Base-by-base conservation (phyloP, 345 rosid genomes). In the Linum usitatissimum region DNA sequence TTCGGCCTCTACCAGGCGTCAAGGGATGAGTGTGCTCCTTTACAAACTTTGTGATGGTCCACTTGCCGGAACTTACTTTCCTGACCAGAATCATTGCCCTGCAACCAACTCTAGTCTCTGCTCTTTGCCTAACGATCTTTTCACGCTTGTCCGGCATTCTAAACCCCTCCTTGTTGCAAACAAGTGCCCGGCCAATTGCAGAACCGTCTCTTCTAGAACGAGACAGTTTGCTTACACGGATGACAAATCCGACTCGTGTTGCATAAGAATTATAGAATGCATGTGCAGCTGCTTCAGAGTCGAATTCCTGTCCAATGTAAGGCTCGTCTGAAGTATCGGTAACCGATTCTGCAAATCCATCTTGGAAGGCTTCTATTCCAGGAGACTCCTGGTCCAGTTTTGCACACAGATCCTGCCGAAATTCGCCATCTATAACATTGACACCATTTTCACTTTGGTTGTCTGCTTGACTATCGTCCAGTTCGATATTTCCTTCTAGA, bases 41-140 rank as follows among this genome's bases (percentile, higher is more conserved):
- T 53, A 81, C 89, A 72, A 84, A 86, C 77, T 88, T 94, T 9
- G 96, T 87, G 28, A 94, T 82, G 2, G 83, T 89, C 99, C 99
- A 94, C 74, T 86, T 88, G 45, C 96, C 97, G 15, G 96, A 84
- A 57, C 78, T 79, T n/a, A 83, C 84, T 83, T 86, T 94, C 65
- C 99, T 85, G 75, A 90, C 96, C 77, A 94, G 79, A 67, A 94
- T 76, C 99, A 94, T 94, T 51, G 97, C 99, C 83, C 96, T 80
- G 77, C 99, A 94, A 42, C 99, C 99, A 64, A 94, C 97, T 63
- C 99, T 82, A 0, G 99, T 94, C 75, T 94, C 99, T 7, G 82
- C 93, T 74, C 97, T 82, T 76, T 94, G 99, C 64, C 99, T 86
- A 34, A 94, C 90, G 62, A 90, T 83, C 65, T 88, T 94, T 61